Base-by-base conservation (phyloP, 768 basidiomycete genomes). In the Leccinellum albellum region DNA sequence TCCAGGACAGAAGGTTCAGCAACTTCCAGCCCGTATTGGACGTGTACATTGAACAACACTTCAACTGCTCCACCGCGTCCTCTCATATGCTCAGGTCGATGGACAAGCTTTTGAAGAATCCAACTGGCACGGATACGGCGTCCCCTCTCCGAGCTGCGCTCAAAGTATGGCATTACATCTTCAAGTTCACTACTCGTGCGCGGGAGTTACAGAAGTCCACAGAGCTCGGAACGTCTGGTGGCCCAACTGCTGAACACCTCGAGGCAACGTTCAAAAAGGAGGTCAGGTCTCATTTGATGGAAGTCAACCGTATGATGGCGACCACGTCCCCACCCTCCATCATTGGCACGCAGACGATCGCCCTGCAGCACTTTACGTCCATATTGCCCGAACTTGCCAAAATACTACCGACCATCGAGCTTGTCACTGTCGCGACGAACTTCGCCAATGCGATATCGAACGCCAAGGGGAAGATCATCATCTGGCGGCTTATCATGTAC, bases 111-210 rank as follows among this genome's bases (percentile, higher is more conserved):
- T 77, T 98, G 40, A 76, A 76, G 33, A 82, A 88, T 64, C 91
- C 92, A 13, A 84, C 86, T 0, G 81, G 84, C 21, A 74, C 78
- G 9, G 89, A 91, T 23, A 84, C 82, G 3, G 93, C 89, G 0
- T 86, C 89, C 17, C 82, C 84, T 6, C 80, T 98, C 54, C 86
- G 95, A 32, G 86, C 92, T 12, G 90, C 94, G 15, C 78, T 98
- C 58, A 98, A 98, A 71, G 96, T 98, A 29, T 96, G 94, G 94
- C 89, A 94, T 66, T 93, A 95, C 67, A 86, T 98, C 64, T 92
- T 98, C 83, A 91, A 91, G 69, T 92, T 98, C 73, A 89, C 97
- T 66, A 85, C 90, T 15, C 82, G 91, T n/a, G 88, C 94, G 3
- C 79, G 94, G 33, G 92, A 94, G 65, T 70, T 96, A 46, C 94